Base-by-base conservation (phyloP, 768 basidiomycete species). In the Podaxis carcinomalis region DNA sequence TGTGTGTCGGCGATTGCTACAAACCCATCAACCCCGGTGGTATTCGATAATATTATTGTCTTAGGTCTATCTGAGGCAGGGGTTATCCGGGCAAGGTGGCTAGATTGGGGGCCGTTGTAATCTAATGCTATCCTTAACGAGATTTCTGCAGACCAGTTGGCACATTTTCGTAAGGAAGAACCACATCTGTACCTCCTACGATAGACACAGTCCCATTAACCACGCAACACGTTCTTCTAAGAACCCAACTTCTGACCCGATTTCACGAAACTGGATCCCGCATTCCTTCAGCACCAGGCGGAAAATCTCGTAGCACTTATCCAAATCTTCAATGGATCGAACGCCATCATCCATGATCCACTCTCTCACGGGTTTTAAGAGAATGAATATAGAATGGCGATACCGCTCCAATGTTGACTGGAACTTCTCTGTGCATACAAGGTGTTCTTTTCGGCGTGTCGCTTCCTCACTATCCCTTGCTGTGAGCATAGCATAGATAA, bases 271-370 rank as follows among this genome's bases (percentile, higher is more conserved):
- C 0, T 69, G 57, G 21, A 87, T 81, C 0, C 68, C 72, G 39
- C 84, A 67, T 28, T 77, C 75, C 23, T 67, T 60, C 49, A 87
- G 71, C 5, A 79, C 63, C 0, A 63, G 55, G n/a, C 72, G 69
- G 63, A 77, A 86, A 23, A 77, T 66, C 28, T 72, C 62, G 53
- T 78, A 64, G 40, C 78, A 78, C 36, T 70, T 68, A 1, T 69
- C 69, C 42, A 80, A 79, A 28, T 85, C 73, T 19, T 87, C 83
- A 63, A 84, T 66, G 54, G 72, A 80, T 4, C 87, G 80, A 35
- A 87, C 75, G 0, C 86, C 88, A 57, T 89, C 87, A 62, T 89
- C 88, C 0, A 80, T 72, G 32, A 83, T 28, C 87, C 87, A 89
- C 61, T 83, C 85, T 11, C 70, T 62, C 35, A 88, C 80, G 0